Conservation (phyloP, 202 grass and related monocot genomes). For the Schoenoplectus triqueter region DNA sequence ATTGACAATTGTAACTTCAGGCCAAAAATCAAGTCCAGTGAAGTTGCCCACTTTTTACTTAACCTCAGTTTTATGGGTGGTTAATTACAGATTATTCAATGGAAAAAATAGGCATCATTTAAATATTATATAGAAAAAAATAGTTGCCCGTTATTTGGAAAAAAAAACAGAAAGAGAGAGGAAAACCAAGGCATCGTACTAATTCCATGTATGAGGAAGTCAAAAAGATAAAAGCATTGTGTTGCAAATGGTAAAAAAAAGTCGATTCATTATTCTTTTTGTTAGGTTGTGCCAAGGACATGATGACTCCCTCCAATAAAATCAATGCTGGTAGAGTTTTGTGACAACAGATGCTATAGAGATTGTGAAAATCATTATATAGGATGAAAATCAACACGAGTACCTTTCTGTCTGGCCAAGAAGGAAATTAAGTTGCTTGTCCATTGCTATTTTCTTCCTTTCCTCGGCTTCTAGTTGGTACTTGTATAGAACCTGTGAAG, state of each 20-base stretch:
- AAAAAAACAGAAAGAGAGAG: background rate
- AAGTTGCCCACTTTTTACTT: background rate
- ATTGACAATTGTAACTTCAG: background rate
- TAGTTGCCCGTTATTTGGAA: background rate
- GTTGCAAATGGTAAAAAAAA: conserved; percentile 4
- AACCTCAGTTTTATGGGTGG: background rate
- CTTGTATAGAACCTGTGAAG: conserved; percentile 87
- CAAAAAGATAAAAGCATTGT: no score
- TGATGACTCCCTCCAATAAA: background rate
- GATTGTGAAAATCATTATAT: background rate
- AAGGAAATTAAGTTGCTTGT: conserved; percentile 98
- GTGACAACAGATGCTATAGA: background rate
- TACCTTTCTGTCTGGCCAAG: conserved; percentile 98
- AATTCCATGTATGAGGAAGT: background rate
- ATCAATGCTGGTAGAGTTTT: background rate
- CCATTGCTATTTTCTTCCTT: conserved; percentile 92
- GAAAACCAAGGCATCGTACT: background rate
- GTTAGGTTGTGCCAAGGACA: background rate
- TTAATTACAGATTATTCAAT: background rate
- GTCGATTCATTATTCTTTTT: background rate
- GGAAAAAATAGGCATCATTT: background rate
- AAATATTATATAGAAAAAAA: background rate
- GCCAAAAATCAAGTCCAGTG: background rate
- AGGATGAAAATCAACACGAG: background rate
- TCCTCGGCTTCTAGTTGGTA: conserved; percentile 90